Percentiles rank a stretch among this genome's conserved stretches.
These are phyloP conservation scores for Xylaria telfairii DNA, from an alignment of 495 filamentous ascomycete species.

Conservation along the genomic window DNA sequence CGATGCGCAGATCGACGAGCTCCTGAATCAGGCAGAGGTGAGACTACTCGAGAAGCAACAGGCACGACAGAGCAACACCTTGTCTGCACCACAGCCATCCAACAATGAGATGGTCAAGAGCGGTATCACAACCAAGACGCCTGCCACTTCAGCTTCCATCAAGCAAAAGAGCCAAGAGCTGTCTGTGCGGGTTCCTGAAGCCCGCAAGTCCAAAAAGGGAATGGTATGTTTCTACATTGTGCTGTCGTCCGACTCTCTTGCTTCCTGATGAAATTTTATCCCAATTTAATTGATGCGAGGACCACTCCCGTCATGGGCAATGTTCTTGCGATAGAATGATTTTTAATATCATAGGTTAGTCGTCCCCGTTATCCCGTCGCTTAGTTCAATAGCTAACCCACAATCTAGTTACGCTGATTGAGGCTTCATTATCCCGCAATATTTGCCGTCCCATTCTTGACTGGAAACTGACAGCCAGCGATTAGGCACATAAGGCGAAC, in stretches of 20 bases:
- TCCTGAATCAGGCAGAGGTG: conserved; percentile 37
- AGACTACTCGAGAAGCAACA: conserved; percentile 37
- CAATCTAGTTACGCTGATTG: conserved; percentile 99
- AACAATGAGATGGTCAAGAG: conserved; percentile 14
- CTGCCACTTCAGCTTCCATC: conserved; percentile 14
- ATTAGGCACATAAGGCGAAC: conserved; percentile 51
- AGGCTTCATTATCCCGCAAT: conserved; percentile 28
- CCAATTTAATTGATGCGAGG: conserved; percentile 52
- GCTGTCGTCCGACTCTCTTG: neutral
- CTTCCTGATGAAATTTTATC: conserved; percentile 52
- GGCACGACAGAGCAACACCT: conserved; percentile 28
- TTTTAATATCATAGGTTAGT: conserved; percentile 28
- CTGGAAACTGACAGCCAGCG: conserved; percentile 28
- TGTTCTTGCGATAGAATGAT: conserved; percentile 76
- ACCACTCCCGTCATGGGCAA: conserved; percentile 74
- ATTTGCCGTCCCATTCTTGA: conserved; percentile 19
- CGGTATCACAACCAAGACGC: conserved; percentile 23
- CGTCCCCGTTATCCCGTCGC: neutral
- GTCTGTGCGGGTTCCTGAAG: conserved; percentile 49
- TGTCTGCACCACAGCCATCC: conserved; percentile 6
- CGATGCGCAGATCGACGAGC: conserved; percentile 38
- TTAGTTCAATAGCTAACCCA: conserved; percentile 29
- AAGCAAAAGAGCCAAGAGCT: conserved; percentile 41
- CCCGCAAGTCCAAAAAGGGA: conserved; percentile 40
- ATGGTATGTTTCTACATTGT: conserved; percentile 45